phyloP scores from a whole-genome alignment of 78 protist genomes.

The Bodo saltans region DNA sequence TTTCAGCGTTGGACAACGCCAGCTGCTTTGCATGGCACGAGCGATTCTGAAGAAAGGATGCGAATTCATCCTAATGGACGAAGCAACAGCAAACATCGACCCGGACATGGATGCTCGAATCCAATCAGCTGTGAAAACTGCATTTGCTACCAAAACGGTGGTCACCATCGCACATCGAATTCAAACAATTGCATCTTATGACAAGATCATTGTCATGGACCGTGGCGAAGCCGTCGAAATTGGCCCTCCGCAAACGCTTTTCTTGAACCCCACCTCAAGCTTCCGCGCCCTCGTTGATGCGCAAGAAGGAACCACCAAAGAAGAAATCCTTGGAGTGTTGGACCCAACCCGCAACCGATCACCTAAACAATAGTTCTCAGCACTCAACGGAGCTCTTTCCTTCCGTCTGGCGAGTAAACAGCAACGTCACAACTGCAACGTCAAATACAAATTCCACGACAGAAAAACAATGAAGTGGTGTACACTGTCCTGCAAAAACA shows the following conservation, averaged over 20 bases:
- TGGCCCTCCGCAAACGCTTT: constrained; percentile 9
- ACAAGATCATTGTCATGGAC: constrained; percentile 55
- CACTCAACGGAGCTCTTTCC: no score
- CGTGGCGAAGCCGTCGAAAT: background rate
- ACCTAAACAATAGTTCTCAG: no score
- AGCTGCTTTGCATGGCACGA: constrained; percentile 84
- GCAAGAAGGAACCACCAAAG: no score
- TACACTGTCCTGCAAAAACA: no score
- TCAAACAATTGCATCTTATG: constrained; percentile 76
- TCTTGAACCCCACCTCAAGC: background rate
- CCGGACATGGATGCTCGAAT: constrained; percentile 33
- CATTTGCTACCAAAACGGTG: constrained; percentile 38
- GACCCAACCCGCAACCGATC: no score
- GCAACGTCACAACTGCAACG: no score
- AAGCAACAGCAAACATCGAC: constrained; percentile 40
- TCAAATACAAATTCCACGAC: no score
- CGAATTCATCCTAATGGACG: constrained; percentile 39
- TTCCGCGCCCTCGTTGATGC: no score
- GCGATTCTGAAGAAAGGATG: constrained; percentile 48
- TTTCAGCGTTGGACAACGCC: constrained; percentile 78
- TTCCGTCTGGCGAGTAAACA: no score
- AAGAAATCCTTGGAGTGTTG: no score
- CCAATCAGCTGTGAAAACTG: constrained; percentile 4
- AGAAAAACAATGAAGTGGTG: no score
- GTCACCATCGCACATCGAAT: constrained; percentile 75